Percentiles rank a stretch among this genome's conserved stretches.
phyloP scores from a whole-genome alignment of 106 monocot genomes.

The Platanthera guangdongensis region DNA sequence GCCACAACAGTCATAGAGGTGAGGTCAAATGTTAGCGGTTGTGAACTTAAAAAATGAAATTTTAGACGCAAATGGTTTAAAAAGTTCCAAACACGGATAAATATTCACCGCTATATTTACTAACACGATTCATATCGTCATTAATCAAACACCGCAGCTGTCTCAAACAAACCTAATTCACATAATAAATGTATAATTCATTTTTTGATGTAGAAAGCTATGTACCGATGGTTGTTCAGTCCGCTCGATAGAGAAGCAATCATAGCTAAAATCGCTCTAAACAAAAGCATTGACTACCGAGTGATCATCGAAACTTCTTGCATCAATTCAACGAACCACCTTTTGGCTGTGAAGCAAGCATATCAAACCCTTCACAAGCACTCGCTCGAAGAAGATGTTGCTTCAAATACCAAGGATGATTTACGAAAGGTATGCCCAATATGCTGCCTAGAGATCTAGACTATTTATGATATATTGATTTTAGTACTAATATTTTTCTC shows the following conservation, averaged over 20 bases:
- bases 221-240: conserved; percentile 79
- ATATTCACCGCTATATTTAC: too few species aligned
- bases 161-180: background rate
- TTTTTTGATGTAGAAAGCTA: conserved; percentile 46
- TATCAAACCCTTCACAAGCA: conserved; percentile 45
- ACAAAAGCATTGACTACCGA: conserved; percentile 25
- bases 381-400: conserved; percentile 68
- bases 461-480: too few species aligned
- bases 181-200: background rate
- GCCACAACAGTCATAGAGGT: too few species aligned
- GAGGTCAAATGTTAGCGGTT: too few species aligned
- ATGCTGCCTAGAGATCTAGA: too few species aligned
- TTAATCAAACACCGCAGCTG: background rate
- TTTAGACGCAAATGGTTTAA: too few species aligned
- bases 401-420: conserved; percentile 30
- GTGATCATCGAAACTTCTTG: conserved; percentile 58
- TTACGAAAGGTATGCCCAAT: conserved; percentile 28
- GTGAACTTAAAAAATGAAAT: too few species aligned
- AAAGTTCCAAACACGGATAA: too few species aligned
- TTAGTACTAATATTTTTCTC: too few species aligned
- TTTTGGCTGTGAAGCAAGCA: conserved; percentile 45
- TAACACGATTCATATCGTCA: too few species aligned
- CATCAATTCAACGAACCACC: conserved; percentile 41
- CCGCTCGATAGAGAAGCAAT: conserved; percentile 70
- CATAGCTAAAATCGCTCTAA: conserved; percentile 45